These are phyloP conservation scores for Penicillium lagena DNA, from an alignment of 495 filamentous ascomycete species.

Conservation along the genomic window DNA sequence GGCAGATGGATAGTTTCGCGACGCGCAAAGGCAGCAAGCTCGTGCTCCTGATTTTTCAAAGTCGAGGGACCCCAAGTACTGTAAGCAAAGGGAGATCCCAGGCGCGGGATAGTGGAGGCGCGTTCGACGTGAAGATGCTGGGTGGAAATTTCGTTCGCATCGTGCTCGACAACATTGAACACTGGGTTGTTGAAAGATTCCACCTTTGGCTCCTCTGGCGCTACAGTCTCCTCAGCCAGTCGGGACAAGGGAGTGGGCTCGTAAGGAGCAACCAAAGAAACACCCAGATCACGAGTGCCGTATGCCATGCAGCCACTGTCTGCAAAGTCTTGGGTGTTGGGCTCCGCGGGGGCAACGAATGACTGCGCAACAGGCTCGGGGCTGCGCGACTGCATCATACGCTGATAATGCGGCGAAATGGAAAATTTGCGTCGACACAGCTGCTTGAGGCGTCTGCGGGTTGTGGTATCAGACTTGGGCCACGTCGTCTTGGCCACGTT, in stretches of 20 bases:
- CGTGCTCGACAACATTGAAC: slow-evolving; percentile 1
- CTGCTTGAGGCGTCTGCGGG: slow-evolving; percentile 71
- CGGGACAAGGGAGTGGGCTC: slow-evolving; percentile 66
- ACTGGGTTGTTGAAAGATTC: slow-evolving; percentile 34
- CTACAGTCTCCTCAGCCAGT: slow-evolving; percentile 36
- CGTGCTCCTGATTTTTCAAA: slow-evolving; percentile 25
- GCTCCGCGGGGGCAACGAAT: slow-evolving; percentile 16
- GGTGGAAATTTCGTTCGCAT: slow-evolving; percentile 3
- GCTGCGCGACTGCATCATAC: slow-evolving; percentile 65
- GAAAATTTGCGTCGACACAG: slow-evolving; percentile 73
- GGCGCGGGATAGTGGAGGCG: slow-evolving; percentile 26
- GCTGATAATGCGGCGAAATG: slow-evolving; percentile 60
- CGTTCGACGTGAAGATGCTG: slow-evolving; percentile 18
- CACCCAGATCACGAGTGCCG: slow-evolving; percentile 72
- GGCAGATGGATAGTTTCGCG: slow-evolving; percentile 40
- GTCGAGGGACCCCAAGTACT: slow-evolving; percentile 50
- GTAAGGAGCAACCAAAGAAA: slow-evolving; percentile 77
- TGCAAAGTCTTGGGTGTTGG: slow-evolving; percentile 16
- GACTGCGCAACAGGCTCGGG: slow-evolving; percentile 64
- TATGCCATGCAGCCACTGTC: slow-evolving; percentile 35
- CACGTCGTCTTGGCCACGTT: slow-evolving; percentile 45
- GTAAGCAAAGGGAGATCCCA: slow-evolving; percentile 52
- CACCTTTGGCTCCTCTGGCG: slow-evolving; percentile 9
- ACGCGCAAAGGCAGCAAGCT: slow-evolving; percentile 23
- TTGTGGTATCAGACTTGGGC: slow-evolving; percentile 79